Conservation (phyloP, 164 flowering plant genomes). For the Berberis vulgaris region DNA sequence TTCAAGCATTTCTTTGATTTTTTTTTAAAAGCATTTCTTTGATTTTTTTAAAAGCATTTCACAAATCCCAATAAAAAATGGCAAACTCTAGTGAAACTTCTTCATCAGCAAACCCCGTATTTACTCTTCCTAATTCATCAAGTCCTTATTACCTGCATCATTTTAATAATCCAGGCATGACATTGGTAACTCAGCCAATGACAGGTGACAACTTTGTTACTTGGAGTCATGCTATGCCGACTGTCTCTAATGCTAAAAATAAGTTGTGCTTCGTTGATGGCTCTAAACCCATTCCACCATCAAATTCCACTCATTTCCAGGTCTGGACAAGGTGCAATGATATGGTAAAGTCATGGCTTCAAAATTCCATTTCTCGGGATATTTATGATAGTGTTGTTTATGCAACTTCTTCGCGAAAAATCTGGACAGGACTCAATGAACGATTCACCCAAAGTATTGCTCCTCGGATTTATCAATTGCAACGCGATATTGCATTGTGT, state of each 20-base stretch:
- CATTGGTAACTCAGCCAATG: not conserved
- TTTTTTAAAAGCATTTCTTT: too few relatives aligned
- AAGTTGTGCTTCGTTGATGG: not conserved
- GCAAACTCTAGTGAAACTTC: too few relatives aligned
- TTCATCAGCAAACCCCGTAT: too few relatives aligned
- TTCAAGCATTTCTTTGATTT: too few relatives aligned
- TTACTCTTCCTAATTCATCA: not conserved
- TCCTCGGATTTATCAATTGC: not conserved
- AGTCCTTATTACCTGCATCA: constrained; percentile 5
- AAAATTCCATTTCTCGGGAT: not conserved
- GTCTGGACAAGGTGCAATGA: not conserved
- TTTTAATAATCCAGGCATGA: not conserved
- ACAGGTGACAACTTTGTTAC: not conserved
- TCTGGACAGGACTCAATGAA: not conserved
- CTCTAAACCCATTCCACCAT: not conserved
- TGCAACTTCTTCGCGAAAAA: not conserved
- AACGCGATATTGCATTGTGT: not conserved
- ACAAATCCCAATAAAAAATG: too few relatives aligned
- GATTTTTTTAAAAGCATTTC: too few relatives aligned
- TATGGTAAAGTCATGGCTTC: not conserved
- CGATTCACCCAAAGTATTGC: not conserved
- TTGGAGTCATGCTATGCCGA: not conserved
- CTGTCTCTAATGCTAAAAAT: not conserved
- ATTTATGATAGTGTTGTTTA: not conserved
- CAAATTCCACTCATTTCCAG: not conserved